These are phyloP conservation scores for Agaricus subrufescens DNA, from an alignment of 768 basidiomycete species.

Conservation along the genomic window DNA sequence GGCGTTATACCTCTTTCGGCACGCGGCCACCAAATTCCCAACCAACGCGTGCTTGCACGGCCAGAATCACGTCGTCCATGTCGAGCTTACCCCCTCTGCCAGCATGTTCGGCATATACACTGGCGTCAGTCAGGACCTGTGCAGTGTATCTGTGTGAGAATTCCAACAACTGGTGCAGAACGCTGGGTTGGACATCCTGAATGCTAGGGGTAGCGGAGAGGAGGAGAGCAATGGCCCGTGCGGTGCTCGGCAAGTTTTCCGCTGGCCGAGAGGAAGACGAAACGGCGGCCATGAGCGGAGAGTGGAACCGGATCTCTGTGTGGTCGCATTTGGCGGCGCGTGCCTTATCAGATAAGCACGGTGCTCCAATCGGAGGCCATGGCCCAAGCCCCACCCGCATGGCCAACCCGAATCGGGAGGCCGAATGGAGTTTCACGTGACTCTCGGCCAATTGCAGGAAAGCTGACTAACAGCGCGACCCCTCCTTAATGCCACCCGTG, in stretches of 20 bases:
- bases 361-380: not conserved
- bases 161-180: constrained; percentile 83
- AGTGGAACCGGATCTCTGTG: not conserved
- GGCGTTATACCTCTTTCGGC: constrained; percentile 69
- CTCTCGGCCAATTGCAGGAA: constrained; percentile 9
- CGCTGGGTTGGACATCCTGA: constrained; percentile 82
- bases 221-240: constrained; percentile 77
- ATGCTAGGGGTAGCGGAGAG: constrained; percentile 81
- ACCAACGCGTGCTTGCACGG: constrained; percentile 84
- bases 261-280: constrained; percentile 34
- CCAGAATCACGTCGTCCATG: constrained; percentile 75
- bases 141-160: constrained; percentile 82
- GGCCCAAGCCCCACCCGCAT: not conserved
- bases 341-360: constrained; percentile 2
- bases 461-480: constrained; percentile 6
- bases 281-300: not conserved
- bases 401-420: not conserved
- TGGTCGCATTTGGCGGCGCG: not conserved
- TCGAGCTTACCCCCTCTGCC: constrained; percentile 75
- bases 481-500: not conserved
- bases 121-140: constrained; percentile 80
- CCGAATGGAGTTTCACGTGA: constrained; percentile 3
- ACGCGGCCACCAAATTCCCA: constrained; percentile 91
- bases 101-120: constrained; percentile 85
- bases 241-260: constrained; percentile 79